Conservation (phyloP, 2,329 filamentous ascomycete species). For the Arthroderma sp. region DNA sequence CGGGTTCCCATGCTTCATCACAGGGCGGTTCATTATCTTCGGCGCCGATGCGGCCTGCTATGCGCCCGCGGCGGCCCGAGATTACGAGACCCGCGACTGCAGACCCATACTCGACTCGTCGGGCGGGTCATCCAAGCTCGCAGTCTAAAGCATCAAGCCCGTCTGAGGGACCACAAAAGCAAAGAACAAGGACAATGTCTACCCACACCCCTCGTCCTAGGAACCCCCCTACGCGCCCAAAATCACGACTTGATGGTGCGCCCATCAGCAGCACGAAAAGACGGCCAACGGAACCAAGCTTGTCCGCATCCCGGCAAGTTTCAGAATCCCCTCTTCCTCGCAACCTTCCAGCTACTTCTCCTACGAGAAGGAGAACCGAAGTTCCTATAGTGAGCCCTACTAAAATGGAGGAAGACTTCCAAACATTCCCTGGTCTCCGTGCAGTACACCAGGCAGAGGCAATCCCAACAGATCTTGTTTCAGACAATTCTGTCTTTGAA, state of each 20-base stretch:
- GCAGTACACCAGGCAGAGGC: not conserved
- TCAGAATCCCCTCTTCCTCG: too few relatives aligned
- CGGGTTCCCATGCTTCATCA: slow-evolving; percentile 24
- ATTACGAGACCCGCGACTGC: slow-evolving; percentile 38
- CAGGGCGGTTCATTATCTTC: slow-evolving; percentile 35
- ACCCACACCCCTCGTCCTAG: slow-evolving; percentile 20
- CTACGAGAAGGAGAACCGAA: not conserved
- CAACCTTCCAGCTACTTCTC: too few relatives aligned
- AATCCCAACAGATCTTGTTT: too few relatives aligned
- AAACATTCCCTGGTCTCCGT: not conserved
- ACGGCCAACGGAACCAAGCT: slow-evolving; percentile 18
- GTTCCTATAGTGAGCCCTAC: slow-evolving; percentile 1
- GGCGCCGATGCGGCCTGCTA: slow-evolving; percentile 42
- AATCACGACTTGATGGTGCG: slow-evolving; percentile 19
- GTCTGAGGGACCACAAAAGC: slow-evolving; percentile 10
- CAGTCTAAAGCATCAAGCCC: slow-evolving; percentile 19
- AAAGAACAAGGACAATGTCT: slow-evolving; percentile 17
- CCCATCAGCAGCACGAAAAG: slow-evolving; percentile 20
- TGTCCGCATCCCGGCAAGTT: too few relatives aligned
- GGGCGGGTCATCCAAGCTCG: slow-evolving; percentile 8
- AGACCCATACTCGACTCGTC: slow-evolving; percentile 37
- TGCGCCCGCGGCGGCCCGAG: slow-evolving; percentile 25
- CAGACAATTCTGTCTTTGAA: too few relatives aligned
- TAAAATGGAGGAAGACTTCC: slow-evolving; percentile 2
- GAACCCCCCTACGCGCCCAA: slow-evolving; percentile 19